Base-by-base conservation (phyloP, 139 green algal genomes). In the Asterochloris erici region DNA sequence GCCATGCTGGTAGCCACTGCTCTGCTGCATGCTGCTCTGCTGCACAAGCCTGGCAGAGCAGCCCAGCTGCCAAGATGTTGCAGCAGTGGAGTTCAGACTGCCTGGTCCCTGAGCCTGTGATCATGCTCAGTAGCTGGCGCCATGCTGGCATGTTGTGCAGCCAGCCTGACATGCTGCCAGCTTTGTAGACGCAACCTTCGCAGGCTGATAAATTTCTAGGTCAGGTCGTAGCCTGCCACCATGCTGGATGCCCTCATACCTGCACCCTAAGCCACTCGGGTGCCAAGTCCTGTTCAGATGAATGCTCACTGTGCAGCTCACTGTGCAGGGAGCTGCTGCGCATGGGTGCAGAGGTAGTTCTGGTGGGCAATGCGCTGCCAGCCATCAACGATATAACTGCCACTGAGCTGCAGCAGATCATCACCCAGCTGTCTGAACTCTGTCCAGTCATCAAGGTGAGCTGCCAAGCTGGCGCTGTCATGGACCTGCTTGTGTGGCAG, bases 351-450 rank as follows among this genome's bases (percentile, higher is more conserved):
- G 93, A 98, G 74, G 94, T 96, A 64, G 91, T 98, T n/a, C 78
- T 99, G 82, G 93, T 95, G 14, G 96, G 93, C 77, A 99, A 99
- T 86, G 90, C 86, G 16, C 88, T 94, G 70, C 97, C 97, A 9
- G 97, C 97, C 60, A 98, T 99, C 88, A 99, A 99, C 81, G 97
- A 99, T 88, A 93, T 99, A 89, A 99, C 97, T 10, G 91, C 86
- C 0, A 13, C 85, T 0, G 97, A 99, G 90, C 89, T 99, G 63
- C 29, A 83, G 13, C n/a, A 73, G 24, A 71, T 93, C 28, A 68
- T 97, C 62, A 81, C 84, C 12, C 83, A 83, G 13, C 91, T 88
- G 28, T 84, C 86, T 0, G 73, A 90, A 63, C 38, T 90, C 63
- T 97, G 93, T 84, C 85, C 85, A 54, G 86, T 90, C 73, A 89